Base-by-base conservation (phyloP, 2,329 filamentous ascomycete species). In the Penicillium sp. region DNA sequence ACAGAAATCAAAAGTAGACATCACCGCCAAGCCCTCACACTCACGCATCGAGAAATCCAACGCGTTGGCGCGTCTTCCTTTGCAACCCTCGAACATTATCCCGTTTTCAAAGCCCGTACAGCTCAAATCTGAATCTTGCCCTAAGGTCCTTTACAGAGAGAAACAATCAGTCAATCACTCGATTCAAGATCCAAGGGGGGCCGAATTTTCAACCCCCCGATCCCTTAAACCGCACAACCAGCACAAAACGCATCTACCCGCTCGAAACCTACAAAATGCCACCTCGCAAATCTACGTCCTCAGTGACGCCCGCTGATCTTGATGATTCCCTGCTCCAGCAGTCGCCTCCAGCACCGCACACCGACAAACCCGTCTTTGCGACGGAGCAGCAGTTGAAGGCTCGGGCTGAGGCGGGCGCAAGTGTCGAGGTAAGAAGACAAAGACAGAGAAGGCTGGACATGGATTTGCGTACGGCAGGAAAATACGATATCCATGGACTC, bases 361-460 rank as follows among this genome's bases (percentile, higher is more conserved):
- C 58, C n/a, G 63, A 66, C 40, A 67, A 69, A 46, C 61, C 61
- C 36, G 50, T 71, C 31, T 69, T 69, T 48, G 69, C 68, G 26
- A 75, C 72, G 43, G 74, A 75, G 53, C 71, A 75, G 45, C 69
- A 76, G 62, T 54, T 74, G 10, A 75, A 74, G 59, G 71, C 73
- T 16, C 67, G 71, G 16, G 71, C 70, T 0, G 73, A 75, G 44
- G 61, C 62, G 17, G 73, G 73, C 26, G 70, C 75, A 16, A 74
- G 68, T 59, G 72, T 77, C 33, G 74, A 77, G 60, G 74, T 76
- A 69, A 54, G 61, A 69, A 54, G 61, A 22, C 22, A 33, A 19
- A 17, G 41, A 35, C 11, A 31, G 28, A 28, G 11, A 38, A 19
- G 16, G n/a, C n/a, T 31, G 25, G 31, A 12, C n/a, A 26, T 33